phyloP scores from a whole-genome alignment of 2,329 filamentous ascomycete genomes.

The Colletotrichum acutatum region DNA sequence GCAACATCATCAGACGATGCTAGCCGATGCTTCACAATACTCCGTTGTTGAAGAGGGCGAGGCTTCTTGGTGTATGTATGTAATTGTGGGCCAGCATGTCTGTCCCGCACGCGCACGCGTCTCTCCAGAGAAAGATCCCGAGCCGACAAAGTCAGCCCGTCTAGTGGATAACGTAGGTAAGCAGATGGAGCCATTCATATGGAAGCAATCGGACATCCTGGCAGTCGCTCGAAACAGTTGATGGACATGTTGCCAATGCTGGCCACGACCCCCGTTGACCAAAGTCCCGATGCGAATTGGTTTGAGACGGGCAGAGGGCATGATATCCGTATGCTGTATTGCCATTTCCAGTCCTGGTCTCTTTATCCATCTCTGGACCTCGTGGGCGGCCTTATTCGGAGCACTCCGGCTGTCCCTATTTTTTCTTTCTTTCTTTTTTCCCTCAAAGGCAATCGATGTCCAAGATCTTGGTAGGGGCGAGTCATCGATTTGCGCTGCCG shows the following conservation, averaged over 20 bases:
- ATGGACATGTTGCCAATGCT: background rate
- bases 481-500: background rate
- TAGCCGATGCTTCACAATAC: background rate
- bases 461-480: background rate
- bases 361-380: background rate
- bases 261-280: background rate
- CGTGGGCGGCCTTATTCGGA: background rate
- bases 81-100: background rate
- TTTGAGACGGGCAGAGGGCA: background rate
- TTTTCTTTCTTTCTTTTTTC: background rate
- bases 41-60: too few relatives aligned
- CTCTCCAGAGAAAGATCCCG: slow-evolving; percentile 1
- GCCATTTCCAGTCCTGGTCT: background rate
- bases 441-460: background rate
- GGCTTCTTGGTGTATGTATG: background rate
- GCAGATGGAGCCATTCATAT: background rate
- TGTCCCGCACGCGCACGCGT: background rate
- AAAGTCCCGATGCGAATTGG: background rate
- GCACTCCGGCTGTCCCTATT: background rate
- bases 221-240: slow-evolving; percentile 11
- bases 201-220: slow-evolving; percentile 8
- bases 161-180: background rate
- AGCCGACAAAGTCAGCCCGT: background rate
- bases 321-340: too few relatives aligned
- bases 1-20: background rate